Evolutionary conservation across 176 grass and related monocot genomes (phyloP), one percentile per base, ranked within the genome.

Genomic region (Oropetium thomaeum): DNA sequence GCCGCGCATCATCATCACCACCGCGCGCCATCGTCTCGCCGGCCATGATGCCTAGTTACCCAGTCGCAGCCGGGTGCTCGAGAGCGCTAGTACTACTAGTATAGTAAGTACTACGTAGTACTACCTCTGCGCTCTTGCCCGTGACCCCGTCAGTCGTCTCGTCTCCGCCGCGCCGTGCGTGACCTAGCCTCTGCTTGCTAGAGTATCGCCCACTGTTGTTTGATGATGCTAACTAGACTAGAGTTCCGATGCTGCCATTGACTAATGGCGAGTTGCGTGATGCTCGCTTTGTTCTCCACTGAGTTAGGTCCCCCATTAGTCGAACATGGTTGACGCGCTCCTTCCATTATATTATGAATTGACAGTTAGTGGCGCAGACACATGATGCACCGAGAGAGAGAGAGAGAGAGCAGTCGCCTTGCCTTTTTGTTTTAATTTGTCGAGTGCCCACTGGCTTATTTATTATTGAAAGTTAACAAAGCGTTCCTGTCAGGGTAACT

Each of bases 1-100:
- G n/a, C n/a, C 22, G 38, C 79, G 45, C 45, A 49, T 49, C 45
- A 82, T 82, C 72, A 77, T 65, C 84, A 55, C 84, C 54, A n/a
- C 13, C 27, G 2, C 7, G 31, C 53, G 10, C 10, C 4, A 57
- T 14, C 63, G 6, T 53, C 47, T 47, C 51, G 6, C n/a, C 45
- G 2, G 17, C 17, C 76, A 80, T 80, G 65, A 76, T 32, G 31
- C 49, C 84, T 62, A 48, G 35, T 38, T n/a, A n/a, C n/a, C n/a
- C n/a, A 33, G 65, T 14, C 58, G 0, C 28, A 14, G 19, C 48
- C 48, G 19, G 9, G 57, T 62, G 73, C 57, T 62, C 58, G 73
- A 62, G 27, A 43, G 55, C 16, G 45, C 22, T 15, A 12, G 25
- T 1, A n/a, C n/a, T n/a, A n/a, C n/a, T n/a, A n/a, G n/a, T n/a